Evolutionary conservation across 805 yeast genomes (phyloP).

Genomic region (Candida dendrica): DNA sequence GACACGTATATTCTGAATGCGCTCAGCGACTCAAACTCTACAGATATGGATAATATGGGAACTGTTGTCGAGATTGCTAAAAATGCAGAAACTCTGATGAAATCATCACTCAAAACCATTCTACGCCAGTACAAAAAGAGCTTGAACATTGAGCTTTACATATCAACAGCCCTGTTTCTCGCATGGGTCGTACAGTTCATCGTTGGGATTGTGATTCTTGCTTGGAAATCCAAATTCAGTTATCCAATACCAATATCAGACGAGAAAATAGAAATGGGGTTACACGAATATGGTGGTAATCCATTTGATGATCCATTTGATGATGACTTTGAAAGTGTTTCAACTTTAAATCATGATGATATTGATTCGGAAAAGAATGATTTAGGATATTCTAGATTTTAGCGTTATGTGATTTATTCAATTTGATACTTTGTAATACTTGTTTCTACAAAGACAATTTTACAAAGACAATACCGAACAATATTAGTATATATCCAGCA

Average conservation of each 20-base stretch:
- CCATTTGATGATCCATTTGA: not conserved
- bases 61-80: slow-evolving; percentile 2
- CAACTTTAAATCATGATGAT: not conserved
- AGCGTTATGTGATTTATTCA: not conserved
- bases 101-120: slow-evolving; percentile 15
- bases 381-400: slow-evolving; percentile 6
- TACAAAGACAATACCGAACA: too few species aligned
- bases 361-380: slow-evolving; percentile 3
- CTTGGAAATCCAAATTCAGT: not conserved
- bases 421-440: too few species aligned
- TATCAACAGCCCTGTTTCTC: slow-evolving; percentile 34
- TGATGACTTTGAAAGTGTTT: not conserved
- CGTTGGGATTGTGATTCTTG: not conserved
- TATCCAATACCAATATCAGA: not conserved
- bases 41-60: slow-evolving; percentile 1
- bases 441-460: too few species aligned
- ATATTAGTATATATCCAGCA: too few species aligned
- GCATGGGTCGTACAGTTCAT: slow-evolving; percentile 36
- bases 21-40: slow-evolving; percentile 6
- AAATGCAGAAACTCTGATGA: slow-evolving; percentile 13
- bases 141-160: slow-evolving; percentile 33
- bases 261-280: not conserved
- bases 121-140: slow-evolving; percentile 25
- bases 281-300: too few species aligned
- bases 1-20: slow-evolving; percentile 21